phyloP scores from a whole-genome alignment of 371 early-diverging fungal species.

The Mortierella sp. region DNA sequence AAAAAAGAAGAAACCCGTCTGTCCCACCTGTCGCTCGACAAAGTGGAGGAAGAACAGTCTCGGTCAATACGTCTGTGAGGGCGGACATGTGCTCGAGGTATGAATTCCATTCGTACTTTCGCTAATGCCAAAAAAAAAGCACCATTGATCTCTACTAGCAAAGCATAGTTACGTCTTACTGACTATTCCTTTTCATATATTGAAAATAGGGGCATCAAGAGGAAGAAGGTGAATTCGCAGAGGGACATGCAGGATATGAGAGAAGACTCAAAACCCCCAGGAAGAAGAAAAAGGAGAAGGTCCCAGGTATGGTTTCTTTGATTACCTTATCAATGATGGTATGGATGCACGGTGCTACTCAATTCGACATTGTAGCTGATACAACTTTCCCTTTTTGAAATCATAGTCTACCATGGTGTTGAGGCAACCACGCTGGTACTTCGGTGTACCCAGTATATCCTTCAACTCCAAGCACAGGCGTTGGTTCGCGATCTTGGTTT shows the following conservation, averaged over 20 bases:
- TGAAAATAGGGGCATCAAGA: conserved; percentile 45
- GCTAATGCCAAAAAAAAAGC: background rate
- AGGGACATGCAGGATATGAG: conserved; percentile 18
- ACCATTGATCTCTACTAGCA: background rate
- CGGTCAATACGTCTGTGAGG: conserved; percentile 43
- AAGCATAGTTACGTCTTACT: background rate
- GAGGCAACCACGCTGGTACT: conserved; percentile 15
- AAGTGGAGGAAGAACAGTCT: conserved; percentile 33
- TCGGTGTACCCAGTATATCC: conserved; percentile 28
- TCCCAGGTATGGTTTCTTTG: background rate
- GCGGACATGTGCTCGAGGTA: conserved; percentile 47
- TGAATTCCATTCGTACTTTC: background rate
- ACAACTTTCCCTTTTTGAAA: background rate
- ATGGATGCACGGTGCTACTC: no score
- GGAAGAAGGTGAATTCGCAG: conserved; percentile 39
- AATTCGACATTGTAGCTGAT: background rate
- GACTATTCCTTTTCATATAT: background rate
- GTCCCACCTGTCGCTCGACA: conserved; percentile 34
- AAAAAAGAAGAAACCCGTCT: conserved; percentile 31
- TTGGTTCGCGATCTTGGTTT: conserved; percentile 38
- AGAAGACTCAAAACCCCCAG: conserved; percentile 26
- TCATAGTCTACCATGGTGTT: conserved; percentile 26
- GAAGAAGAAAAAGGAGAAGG: conserved; percentile 1
- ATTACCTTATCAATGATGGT: background rate
- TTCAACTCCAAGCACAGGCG: conserved; percentile 29